Evolutionary conservation across 176 grass and related monocot species (phyloP).

Genomic region (Oryza meridionalis): DNA sequence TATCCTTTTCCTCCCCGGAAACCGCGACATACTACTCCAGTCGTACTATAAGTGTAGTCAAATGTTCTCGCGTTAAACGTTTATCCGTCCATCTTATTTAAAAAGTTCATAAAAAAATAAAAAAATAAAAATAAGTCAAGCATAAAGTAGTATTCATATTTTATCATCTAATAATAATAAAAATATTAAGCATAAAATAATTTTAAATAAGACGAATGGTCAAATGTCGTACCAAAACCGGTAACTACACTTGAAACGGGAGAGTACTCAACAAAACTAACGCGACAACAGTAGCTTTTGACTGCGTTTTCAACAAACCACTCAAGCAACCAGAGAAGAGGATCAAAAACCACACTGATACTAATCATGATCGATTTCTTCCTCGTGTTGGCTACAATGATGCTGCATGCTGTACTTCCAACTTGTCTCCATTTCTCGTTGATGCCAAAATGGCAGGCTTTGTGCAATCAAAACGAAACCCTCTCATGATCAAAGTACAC

Average conservation of each 20-base stretch:
- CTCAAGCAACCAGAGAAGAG: neutral
- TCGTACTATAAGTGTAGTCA: too few relatives aligned
- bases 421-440: neutral
- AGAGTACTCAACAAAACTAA: neutral
- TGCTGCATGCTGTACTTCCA: neutral
- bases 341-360: neutral
- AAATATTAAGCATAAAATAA: too few relatives aligned
- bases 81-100: too few relatives aligned
- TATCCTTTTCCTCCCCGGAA: neutral
- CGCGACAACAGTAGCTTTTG: neutral
- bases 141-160: too few relatives aligned
- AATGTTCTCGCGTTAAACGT: too few relatives aligned
- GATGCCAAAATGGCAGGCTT: neutral
- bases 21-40: neutral
- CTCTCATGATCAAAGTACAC: constrained; percentile 2
- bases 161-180: too few relatives aligned
- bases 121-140: too few relatives aligned
- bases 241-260: too few relatives aligned
- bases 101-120: too few relatives aligned
- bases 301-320: neutral
- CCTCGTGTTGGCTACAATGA: neutral
- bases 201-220: too few relatives aligned
- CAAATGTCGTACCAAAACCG: too few relatives aligned
- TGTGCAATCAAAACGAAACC: constrained; percentile 24
- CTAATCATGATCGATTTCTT: neutral